Evolutionary conservation across 169 alveolate species (phyloP).

Genomic region (Plasmodium coatneyi): DNA sequence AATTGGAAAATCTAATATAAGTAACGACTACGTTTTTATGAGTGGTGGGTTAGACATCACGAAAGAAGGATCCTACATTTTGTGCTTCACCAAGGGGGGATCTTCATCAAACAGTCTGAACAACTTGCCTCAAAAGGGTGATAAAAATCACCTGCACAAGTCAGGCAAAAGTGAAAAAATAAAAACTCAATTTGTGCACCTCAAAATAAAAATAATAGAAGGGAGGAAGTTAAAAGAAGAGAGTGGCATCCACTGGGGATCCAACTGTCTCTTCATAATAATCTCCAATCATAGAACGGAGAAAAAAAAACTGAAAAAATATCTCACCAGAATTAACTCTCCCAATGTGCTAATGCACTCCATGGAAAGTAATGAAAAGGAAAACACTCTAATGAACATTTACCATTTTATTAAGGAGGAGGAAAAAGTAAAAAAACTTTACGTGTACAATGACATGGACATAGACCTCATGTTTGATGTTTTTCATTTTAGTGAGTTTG

Average conservation of each 20-base stretch:
- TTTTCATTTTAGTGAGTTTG: conserved; percentile 39
- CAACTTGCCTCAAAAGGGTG: not conserved
- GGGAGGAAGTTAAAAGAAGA: not conserved
- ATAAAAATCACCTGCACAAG: not conserved
- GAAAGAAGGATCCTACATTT: conserved; percentile 23
- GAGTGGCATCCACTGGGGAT: not conserved
- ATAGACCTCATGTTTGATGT: conserved; percentile 5
- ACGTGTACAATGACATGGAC: conserved; percentile 7
- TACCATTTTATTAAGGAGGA: conserved; percentile 41
- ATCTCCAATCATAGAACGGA: not conserved
- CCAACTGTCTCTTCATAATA: not conserved
- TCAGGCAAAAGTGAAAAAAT: not conserved
- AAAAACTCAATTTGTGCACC: not conserved
- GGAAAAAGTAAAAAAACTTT: conserved; percentile 1
- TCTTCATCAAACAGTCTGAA: not conserved
- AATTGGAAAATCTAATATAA: not conserved
- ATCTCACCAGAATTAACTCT: not conserved
- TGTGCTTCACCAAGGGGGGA: not conserved
- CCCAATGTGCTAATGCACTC: not conserved
- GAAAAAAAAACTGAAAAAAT: not conserved
- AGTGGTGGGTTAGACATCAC: conserved; percentile 33
- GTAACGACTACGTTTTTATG: conserved; percentile 1
- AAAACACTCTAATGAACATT: conserved; percentile 30
- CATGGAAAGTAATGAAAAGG: not conserved
- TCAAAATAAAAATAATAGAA: conserved; percentile 3